Conservation (phyloP, 192 early-diverging fungal genomes). For the Hyaloraphidium curvatum region DNA sequence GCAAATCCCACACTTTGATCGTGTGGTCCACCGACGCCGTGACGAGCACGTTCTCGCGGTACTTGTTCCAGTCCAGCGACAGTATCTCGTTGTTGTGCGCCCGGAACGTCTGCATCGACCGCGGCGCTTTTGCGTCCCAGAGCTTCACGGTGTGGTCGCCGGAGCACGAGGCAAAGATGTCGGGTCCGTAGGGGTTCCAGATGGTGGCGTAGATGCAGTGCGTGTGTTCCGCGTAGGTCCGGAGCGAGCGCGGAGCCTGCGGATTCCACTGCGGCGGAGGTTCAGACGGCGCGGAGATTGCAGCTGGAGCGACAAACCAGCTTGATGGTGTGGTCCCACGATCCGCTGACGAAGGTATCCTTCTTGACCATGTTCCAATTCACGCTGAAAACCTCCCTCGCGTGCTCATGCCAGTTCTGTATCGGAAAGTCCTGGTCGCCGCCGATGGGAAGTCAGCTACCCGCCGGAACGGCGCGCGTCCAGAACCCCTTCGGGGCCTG, state of each 20-base stretch:
- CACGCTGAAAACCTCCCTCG: constrained; percentile 79
- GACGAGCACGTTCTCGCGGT: constrained; percentile 58
- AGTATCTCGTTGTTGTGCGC: constrained; percentile 79
- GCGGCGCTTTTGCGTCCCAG: constrained; percentile 68
- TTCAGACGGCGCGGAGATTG: not conserved
- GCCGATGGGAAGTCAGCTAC: too few relatives aligned
- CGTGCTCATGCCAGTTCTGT: constrained; percentile 79
- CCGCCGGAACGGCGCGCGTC: too few relatives aligned
- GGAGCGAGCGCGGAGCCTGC: constrained; percentile 46
- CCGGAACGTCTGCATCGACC: constrained; percentile 35
- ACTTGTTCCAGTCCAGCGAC: constrained; percentile 96
- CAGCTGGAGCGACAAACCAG: constrained; percentile 31
- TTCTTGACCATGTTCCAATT: constrained; percentile 89
- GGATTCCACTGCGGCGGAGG: constrained; percentile 58
- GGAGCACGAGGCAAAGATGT: constrained; percentile 70
- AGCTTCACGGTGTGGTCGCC: constrained; percentile 80
- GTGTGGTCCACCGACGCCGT: constrained; percentile 78
- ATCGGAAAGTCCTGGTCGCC: constrained; percentile 58
- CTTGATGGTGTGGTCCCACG: constrained; percentile 91
- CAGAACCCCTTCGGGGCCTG: not conserved
- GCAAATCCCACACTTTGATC: constrained; percentile 81
- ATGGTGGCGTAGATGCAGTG: constrained; percentile 78
- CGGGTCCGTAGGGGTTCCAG: constrained; percentile 63
- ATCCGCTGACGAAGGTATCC: constrained; percentile 70
- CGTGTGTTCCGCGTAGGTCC: constrained; percentile 74